phyloP scores from a whole-genome alignment of 805 yeast genomes.

The Sungouiozyma ichnusensis region DNA sequence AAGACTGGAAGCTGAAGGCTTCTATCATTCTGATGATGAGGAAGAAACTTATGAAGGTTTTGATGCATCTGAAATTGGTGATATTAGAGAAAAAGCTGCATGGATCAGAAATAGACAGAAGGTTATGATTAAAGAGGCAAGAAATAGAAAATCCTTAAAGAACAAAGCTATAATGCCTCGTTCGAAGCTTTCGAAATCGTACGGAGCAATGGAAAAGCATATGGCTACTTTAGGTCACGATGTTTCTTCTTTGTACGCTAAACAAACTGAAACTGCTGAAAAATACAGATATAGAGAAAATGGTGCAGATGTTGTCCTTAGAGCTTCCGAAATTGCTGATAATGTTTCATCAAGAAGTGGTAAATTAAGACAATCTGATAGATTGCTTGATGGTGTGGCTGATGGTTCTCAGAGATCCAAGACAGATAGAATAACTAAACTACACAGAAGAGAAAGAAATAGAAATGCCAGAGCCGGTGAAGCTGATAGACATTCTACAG shows the following conservation, averaged over 20 bases:
- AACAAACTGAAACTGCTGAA: constrained; percentile 32
- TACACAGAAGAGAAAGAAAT: constrained; percentile 89
- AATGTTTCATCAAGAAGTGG: constrained; percentile 29
- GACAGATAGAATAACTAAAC: constrained; percentile 78
- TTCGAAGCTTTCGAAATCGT: constrained; percentile 70
- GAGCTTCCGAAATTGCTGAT: constrained; percentile 31
- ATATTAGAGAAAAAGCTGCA: constrained; percentile 70
- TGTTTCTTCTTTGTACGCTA: constrained; percentile 51
- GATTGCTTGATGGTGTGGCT: constrained; percentile 76
- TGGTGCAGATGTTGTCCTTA: constrained; percentile 74
- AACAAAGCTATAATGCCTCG: constrained; percentile 84
- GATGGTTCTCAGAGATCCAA: constrained; percentile 73
- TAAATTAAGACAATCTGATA: constrained; percentile 52
- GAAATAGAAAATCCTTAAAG: constrained; percentile 78
- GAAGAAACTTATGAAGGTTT: constrained; percentile 64
- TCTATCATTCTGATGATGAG: constrained; percentile 78
- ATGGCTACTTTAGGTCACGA: constrained; percentile 88
- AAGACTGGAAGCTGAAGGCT: constrained; percentile 84
- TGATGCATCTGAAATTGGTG: constrained; percentile 54
- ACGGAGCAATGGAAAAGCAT: constrained; percentile 75
- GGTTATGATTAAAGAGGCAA: constrained; percentile 80
- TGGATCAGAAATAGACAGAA: constrained; percentile 97
- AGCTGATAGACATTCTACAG: constrained; percentile 84
- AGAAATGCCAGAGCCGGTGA: constrained; percentile 90
- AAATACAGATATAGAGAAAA: constrained; percentile 34